Base-by-base conservation (phyloP, 306 rosid genomes). In the Vicia faba region DNA sequence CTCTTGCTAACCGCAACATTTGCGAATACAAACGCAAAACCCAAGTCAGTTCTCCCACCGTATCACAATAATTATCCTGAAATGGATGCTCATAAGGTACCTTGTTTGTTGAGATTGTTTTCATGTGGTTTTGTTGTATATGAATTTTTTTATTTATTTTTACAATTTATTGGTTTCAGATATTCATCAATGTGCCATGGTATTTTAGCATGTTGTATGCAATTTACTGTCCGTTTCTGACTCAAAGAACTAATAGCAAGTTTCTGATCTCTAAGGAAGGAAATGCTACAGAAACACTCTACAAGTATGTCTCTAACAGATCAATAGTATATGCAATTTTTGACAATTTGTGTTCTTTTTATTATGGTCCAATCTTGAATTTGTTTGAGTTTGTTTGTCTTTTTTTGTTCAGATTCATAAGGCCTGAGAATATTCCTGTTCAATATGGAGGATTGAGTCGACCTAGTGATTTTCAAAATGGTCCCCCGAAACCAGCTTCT, bases 181-280 rank as follows among this genome's bases (percentile, higher is more conserved):
- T 93, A 82, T 93, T 93, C 84, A 81, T 93, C 86, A 93, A 93
- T 69, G 99, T 90, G 25, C 97, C 97, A 0, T 93, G 99, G 99
- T 93, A 93, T 86, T 93, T 93, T 79, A 93, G 92, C 71, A 55
- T 90, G 76, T 56, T 90, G 82, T 90, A 90, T 68, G 90, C 99
- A 3, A 78, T 93, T 85, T 88, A 90, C 68, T 88, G 96, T 72
- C 97, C 99, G 1, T 93, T 93, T 76, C 75, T 93, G 68, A 93
- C 99, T 48, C 99, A 93, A 67, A 75, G 99, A 58, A 93, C 96
- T 0, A 93, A 93, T 84, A 90, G 97, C 96, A 93, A 93, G 78
- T 93, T 93, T 70, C 89, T 93, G 82, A 90, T 93, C 44, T 82
- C 96, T 8, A 90, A 90, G 80, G 97, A 93, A 86, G 99, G 99